Base-by-base conservation (phyloP, 75 land plant species). In the Ceratopteris richardii region DNA sequence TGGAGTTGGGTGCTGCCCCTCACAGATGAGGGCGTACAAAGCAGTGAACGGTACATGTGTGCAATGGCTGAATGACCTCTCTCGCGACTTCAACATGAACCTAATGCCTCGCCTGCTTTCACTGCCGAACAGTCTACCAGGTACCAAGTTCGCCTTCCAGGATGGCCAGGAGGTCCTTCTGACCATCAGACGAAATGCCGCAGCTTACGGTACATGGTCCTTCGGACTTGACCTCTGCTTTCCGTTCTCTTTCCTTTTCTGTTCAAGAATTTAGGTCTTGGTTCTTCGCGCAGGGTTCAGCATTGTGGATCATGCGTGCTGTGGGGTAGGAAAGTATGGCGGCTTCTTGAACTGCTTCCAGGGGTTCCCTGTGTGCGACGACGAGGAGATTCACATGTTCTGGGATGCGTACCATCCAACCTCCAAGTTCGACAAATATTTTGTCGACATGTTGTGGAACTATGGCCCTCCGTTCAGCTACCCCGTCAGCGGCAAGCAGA, bases 401-500 rank as follows among this genome's bases (percentile, higher is more conserved):
- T 71, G 73, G 73, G 73, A 71, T 26, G 66, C 69, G 6, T 71
- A 57, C 61, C 73, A 71, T 26, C 61, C 73, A 7, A 65, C 62
- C 2, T 68, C 65, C 28, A 51, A 31, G 23, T 30, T 58, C 62
- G 19, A 31, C 7, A 29, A 29, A 58, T 43, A 39, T 11, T 23
- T 58, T 18, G 41, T 58, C 12, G 52, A 58, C 53, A 27, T 33
- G 24, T 1, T 58, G 13, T 58, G 60, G 60, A 40, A 58, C 31
- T 31, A 58, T 58, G 60, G 60, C 24, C 60, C 60, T 39, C 60
- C 60, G 3, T 58, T 31, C 6, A 58, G 42, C 16, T 58, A 58
- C 22, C 60, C 60, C 51, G 22, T 29, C 1, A 58, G 60, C 22
- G 57, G 57, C 9, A 54, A 54, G 10, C 22, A 54, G 57, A n/a